Conservation (phyloP, 768 basidiomycete genomes). For the Tulasnella sp. region DNA sequence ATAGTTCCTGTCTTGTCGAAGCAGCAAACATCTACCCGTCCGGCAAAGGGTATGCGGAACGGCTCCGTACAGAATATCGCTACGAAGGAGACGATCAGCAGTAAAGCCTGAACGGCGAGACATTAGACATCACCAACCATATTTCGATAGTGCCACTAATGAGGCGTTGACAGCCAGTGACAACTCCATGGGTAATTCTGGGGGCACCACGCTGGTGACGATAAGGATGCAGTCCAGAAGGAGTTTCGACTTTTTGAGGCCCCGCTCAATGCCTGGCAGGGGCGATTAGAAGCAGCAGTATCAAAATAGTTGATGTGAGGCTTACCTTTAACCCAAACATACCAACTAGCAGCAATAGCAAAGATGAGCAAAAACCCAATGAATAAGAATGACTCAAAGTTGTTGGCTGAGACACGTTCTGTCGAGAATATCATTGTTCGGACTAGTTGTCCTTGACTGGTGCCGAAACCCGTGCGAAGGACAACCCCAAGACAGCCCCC, state of each 20-base stretch:
- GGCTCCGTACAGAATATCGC: slow-evolving; percentile 99
- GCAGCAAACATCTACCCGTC: slow-evolving; percentile 94
- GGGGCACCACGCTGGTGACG: slow-evolving; percentile 94
- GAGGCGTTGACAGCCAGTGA: slow-evolving; percentile 93
- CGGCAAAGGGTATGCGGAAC: slow-evolving; percentile 93
- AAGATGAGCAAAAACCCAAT: slow-evolving; percentile 97
- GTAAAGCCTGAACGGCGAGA: neutral
- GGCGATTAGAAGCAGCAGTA: neutral
- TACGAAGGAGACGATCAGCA: slow-evolving; percentile 26
- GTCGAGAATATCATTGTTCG: slow-evolving; percentile 99
- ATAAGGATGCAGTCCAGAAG: slow-evolving; percentile 92
- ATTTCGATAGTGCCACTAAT: slow-evolving; percentile 86
- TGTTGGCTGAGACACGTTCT: slow-evolving; percentile 94
- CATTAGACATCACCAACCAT: slow-evolving; percentile 41
- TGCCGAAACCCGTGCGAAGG: slow-evolving; percentile 92
- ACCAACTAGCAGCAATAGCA: slow-evolving; percentile 94
- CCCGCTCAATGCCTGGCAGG: slow-evolving; percentile 68
- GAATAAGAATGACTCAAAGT: slow-evolving; percentile 89
- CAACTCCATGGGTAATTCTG: slow-evolving; percentile 96
- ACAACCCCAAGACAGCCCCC: slow-evolving; percentile 88
- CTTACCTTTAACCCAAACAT: slow-evolving; percentile 93
- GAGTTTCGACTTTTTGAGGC: slow-evolving; percentile 89
- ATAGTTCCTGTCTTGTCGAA: slow-evolving; percentile 99
- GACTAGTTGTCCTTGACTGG: slow-evolving; percentile 92
- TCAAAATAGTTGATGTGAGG: neutral